A percentile compares a stretch with the other conserved stretches of the same genome.
Conservation (phyloP, 225 moss, liverwort and hornwort genomes). For the Antitrichia curtipendula region DNA sequence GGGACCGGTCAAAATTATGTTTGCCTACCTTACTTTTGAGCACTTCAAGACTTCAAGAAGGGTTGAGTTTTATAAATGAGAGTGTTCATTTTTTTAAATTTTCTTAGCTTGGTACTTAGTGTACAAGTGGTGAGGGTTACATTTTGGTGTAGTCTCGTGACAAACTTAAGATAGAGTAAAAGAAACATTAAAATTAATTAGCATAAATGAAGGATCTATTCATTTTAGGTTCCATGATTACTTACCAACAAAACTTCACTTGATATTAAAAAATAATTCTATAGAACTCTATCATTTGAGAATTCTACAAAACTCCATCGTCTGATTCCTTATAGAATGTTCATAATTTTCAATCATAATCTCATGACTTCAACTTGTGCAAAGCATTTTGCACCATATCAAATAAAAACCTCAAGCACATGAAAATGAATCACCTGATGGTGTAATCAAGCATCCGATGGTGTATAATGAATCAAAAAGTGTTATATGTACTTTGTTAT, state of each 20-base stretch:
- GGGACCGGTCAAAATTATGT: too few relatives aligned
- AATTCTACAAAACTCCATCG: neutral
- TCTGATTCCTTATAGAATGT: accelerated
- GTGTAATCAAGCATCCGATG: too few relatives aligned
- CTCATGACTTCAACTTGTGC: neutral
- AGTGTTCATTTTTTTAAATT: neutral
- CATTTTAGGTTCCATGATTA: neutral
- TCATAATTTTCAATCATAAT: neutral
- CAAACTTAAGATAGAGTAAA: neutral
- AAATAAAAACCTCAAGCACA: accelerated
- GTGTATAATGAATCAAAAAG: neutral
- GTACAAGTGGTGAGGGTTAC: neutral
- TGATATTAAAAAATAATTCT: too few relatives aligned
- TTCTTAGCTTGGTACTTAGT: neutral
- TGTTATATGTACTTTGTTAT: neutral
- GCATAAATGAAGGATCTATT: accelerated
- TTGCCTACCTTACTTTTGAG: too few relatives aligned
- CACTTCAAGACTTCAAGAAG: neutral
- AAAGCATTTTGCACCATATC: neutral
- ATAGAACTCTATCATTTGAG: neutral
- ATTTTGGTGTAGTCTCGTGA: neutral
- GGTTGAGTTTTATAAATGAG: neutral
- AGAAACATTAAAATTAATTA: accelerated
- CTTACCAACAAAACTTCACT: neutral
- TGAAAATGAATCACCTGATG: too few relatives aligned